Base-by-base conservation (phyloP, 192 early-diverging fungal species). In the Coemansia erecta region DNA sequence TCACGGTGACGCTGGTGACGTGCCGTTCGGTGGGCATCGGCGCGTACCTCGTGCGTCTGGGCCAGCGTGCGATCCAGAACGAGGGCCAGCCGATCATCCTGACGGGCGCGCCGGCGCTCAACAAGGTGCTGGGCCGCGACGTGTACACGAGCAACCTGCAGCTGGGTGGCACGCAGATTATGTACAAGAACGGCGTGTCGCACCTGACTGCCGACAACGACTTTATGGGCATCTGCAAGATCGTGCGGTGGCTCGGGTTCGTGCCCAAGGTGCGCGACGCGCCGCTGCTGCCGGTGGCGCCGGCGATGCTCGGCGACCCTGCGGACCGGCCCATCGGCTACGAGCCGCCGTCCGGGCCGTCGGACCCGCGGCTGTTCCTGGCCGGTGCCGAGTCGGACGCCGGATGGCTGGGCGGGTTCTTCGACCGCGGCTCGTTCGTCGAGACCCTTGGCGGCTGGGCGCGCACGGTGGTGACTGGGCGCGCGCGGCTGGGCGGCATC, bases 111-210 rank as follows among this genome's bases (percentile, higher is more conserved):
- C 90, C 87, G 9, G 95, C 97, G 23, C 77, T 99, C 48, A 99
- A 99, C 88, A 99, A 99, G 82, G 91, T 99, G 1, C 84, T 97
- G 40, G 97, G 97, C 55, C 89, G 95, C 51, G 94, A 99, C 64
- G 97, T 99, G 2, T 99, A 99, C 80, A 89, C 94, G 15, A 95
- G 93, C 39, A 99, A 99, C 82, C 65, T 99, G 73, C 97, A 99
- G 77, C 83, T 99, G 22, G 97, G 97, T 55, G 97, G 97, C 47
- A 97, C 95, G 22, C 94, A 95, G 79, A 97, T 99, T 79, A 99
- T 99, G 97, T 92, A 90, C 85, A 92, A 92, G 82, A 99, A 99
- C 82, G 97, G 97, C 58, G 92, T 99, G 6, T 97, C 97, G 13
- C 95, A 99, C 65, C 80, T 98, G 73, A 93, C 93, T 4, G 95